Evolutionary conservation across 805 yeast genomes (phyloP), one percentile per base, ranked within the genome.

Genomic region (Kazachstania kunashirensis): DNA sequence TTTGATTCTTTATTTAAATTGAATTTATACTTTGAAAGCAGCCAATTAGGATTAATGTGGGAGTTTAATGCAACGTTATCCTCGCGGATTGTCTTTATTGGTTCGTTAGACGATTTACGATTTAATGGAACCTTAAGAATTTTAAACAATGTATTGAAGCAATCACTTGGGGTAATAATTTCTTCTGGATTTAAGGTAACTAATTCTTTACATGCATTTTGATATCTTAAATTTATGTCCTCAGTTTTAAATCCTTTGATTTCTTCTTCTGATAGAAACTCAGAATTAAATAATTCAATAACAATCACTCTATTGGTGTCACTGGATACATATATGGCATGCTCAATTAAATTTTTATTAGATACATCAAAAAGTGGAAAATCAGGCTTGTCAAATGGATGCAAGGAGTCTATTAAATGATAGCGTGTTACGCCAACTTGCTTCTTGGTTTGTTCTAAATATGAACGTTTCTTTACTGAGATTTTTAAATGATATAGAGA

Each of bases 101-200:
- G 72, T 5, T 67, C 70, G 2, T 55, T 60, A 2, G 68, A 60
- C 2, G 52, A 56, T 17, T 68, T 54, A 7, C 57, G 48, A 15
- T 63, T 53, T 16, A 84, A 55, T 0, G 94, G 89, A 2, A 85
- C 88, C 43, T 67, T 73, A 32, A 84, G 59, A 7, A 81, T 79
- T 42, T 73, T 75, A 46, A 71, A 67, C 13, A 84, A 49, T 0
- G 84, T 79, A 33, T 64, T 62, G 16, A 81, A 62, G 46, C 94
- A 79, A 30, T 69, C 71, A 0, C 70, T 53, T 3, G 77, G 70
- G 3, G 73, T 59, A 0, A 94, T 88, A 1, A 59, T 31, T 5
- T 31, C 32, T 0, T 44, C 38, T 7, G 53, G 38, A 45, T 54
- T 45, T 25, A 55, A 29, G 34, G 52, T 47, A 31, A 54, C 49